Evolutionary conservation across 176 grass and related monocot species (phyloP).

Genomic region (Eremochloa ophiuroides): DNA sequence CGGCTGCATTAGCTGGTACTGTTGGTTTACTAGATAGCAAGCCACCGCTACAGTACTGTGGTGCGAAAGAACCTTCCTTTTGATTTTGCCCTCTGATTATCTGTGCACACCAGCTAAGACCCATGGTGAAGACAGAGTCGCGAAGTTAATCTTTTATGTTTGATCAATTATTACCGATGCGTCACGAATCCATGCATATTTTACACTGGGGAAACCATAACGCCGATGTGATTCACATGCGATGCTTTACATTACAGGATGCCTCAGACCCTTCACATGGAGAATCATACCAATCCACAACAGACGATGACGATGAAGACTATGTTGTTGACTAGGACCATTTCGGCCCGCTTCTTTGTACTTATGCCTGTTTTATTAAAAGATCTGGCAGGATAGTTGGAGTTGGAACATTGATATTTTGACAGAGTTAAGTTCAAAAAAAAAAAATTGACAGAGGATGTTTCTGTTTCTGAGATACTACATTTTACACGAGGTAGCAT

Average conservation of each 20-base stretch:
- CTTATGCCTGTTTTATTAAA: neutral
- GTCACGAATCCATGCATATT: neutral
- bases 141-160: neutral
- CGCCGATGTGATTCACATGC: neutral
- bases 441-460: too few species aligned
- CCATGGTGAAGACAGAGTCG: neutral
- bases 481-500: too few species aligned
- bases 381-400: neutral
- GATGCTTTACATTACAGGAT: conserved; percentile 35
- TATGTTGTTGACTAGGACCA: neutral
- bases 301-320: neutral
- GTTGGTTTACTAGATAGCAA: neutral
- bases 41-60: neutral
- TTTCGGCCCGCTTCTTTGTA: neutral
- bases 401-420: neutral
- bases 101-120: neutral
- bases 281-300: conserved; percentile 6
- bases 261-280: neutral
- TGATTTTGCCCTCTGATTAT: neutral
- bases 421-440: too few species aligned
- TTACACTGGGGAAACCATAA: neutral
- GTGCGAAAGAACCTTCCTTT: neutral
- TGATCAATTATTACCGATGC: neutral
- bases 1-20: neutral
- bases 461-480: neutral